Percentiles rank a stretch among this genome's conserved stretches.
Evolutionary conservation across 179 eudicot species (phyloP).

Genomic region (Spergularia azorica): DNA sequence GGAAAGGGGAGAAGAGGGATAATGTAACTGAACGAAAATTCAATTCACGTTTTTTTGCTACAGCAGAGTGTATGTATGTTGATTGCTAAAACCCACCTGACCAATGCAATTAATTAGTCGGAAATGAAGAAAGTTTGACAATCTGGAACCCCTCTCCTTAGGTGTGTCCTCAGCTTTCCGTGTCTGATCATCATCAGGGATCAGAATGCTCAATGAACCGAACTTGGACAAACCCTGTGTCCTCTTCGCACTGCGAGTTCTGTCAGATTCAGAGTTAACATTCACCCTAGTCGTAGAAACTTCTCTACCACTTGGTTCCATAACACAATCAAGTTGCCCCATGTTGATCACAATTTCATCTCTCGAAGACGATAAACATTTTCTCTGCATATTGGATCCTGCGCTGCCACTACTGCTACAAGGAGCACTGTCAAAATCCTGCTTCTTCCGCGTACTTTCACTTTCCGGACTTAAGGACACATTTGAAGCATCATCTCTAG

Average conservation of each 20-base stretch:
- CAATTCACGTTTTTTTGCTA: not conserved
- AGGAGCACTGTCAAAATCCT: constrained; percentile 34
- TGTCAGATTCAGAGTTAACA: constrained; percentile 40
- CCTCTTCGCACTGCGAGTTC: constrained; percentile 43
- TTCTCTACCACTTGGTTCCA: constrained; percentile 38
- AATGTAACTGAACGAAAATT: not conserved
- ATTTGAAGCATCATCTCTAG: constrained; percentile 31
- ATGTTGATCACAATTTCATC: constrained; percentile 38
- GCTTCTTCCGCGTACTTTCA: constrained; percentile 24
- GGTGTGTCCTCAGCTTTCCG: constrained; percentile 53
- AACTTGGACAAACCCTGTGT: constrained; percentile 61
- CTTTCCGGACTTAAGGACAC: constrained; percentile 23
- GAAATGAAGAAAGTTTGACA: constrained; percentile 32
- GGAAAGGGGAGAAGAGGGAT: not conserved
- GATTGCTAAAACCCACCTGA: constrained; percentile 49
- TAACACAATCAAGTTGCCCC: constrained; percentile 21
- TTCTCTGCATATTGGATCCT: constrained; percentile 19
- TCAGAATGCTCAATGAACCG: constrained; percentile 44
- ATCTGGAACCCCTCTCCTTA: constrained; percentile 62
- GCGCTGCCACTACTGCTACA: constrained; percentile 27
- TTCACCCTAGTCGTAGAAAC: constrained; percentile 39
- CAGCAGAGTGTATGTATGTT: not conserved
- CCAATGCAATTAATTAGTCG: constrained; percentile 47
- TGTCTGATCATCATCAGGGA: constrained; percentile 41
- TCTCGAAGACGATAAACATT: constrained; percentile 26